These are phyloP conservation scores for Collybia mongolica DNA, from an alignment of 768 basidiomycete genomes.

Conservation along the genomic window DNA sequence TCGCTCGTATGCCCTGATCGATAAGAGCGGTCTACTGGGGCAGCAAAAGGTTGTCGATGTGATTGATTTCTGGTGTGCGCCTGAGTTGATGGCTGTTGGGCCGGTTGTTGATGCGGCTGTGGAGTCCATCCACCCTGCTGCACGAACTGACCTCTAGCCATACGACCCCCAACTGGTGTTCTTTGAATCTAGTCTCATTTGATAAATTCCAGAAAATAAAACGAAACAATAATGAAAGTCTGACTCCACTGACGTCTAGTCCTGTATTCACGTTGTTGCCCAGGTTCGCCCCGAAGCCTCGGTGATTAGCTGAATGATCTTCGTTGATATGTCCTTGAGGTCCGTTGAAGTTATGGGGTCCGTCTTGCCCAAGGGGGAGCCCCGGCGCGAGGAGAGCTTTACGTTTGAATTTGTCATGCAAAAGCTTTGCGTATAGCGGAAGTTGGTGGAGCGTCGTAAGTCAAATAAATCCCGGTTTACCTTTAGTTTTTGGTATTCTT, in stretches of 20 bases:
- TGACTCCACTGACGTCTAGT: conserved; percentile 65
- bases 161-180: conserved; percentile 61
- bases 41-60: conserved; percentile 50
- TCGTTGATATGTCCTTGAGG: not conserved
- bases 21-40: conserved; percentile 37
- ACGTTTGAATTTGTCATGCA: conserved; percentile 82
- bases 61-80: conserved; percentile 30
- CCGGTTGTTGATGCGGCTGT: conserved; percentile 27
- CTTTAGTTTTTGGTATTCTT: conserved; percentile 87
- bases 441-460: not conserved
- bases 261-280: conserved; percentile 42
- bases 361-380: conserved; percentile 18
- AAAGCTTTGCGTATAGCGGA: conserved; percentile 40
- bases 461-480: conserved; percentile 27
- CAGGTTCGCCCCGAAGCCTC: conserved; percentile 11
- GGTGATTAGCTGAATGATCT: conserved; percentile 7
- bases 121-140: conserved; percentile 28
- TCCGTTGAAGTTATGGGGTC: conserved; percentile 12
- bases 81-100: conserved; percentile 18
- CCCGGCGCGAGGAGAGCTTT: conserved; percentile 63
- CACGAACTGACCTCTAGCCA: conserved; percentile 23
- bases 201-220: not conserved
- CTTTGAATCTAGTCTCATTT: conserved; percentile 56
- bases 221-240: conserved; percentile 10
- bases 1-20: conserved; percentile 49